Percentiles rank a stretch among this genome's conserved stretches.
Evolutionary conservation across 352 stramenopile species (phyloP).

Genomic region (Thalassiosira mediterranea): DNA sequence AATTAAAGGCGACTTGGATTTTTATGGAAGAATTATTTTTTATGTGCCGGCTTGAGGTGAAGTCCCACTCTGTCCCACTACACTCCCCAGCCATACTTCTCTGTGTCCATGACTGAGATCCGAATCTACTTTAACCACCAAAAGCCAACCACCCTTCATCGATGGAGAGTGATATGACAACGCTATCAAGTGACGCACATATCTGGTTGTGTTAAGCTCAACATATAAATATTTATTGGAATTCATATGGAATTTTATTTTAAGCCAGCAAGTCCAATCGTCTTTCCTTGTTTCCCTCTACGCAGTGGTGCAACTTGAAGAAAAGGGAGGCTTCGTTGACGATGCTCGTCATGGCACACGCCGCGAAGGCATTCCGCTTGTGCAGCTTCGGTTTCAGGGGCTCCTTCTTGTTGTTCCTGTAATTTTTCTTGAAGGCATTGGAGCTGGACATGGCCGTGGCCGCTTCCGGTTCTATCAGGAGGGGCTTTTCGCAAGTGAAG

Average conservation of each 20-base stretch:
- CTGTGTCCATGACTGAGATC: too few species aligned
- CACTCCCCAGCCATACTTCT: too few species aligned
- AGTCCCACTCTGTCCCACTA: too few species aligned
- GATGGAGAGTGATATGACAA: background rate
- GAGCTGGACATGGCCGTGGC: constrained; percentile 38
- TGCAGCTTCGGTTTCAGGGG: constrained; percentile 29
- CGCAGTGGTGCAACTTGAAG: constrained; percentile 58
- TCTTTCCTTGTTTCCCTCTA: constrained; percentile 34
- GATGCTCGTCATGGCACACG: constrained; percentile 48
- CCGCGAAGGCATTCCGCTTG: constrained; percentile 48
- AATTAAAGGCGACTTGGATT: too few species aligned
- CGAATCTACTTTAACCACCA: background rate
- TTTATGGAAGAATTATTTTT: too few species aligned
- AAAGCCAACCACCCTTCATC: background rate
- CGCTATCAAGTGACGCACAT: too few species aligned
- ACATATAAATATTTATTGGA: too few species aligned
- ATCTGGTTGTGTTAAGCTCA: too few species aligned
- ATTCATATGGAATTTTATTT: too few species aligned
- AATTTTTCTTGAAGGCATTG: constrained; percentile 20
- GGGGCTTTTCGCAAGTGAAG: constrained; percentile 68
- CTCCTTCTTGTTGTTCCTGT: background rate
- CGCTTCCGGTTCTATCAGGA: constrained; percentile 61
- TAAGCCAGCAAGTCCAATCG: constrained; percentile 16
- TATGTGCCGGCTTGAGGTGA: too few species aligned
- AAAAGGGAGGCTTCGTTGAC: constrained; percentile 59